A percentile compares a stretch with the other conserved stretches of the same genome.
Conservation (phyloP, 2,329 filamentous ascomycete genomes). For the Xylaria sp. region DNA sequence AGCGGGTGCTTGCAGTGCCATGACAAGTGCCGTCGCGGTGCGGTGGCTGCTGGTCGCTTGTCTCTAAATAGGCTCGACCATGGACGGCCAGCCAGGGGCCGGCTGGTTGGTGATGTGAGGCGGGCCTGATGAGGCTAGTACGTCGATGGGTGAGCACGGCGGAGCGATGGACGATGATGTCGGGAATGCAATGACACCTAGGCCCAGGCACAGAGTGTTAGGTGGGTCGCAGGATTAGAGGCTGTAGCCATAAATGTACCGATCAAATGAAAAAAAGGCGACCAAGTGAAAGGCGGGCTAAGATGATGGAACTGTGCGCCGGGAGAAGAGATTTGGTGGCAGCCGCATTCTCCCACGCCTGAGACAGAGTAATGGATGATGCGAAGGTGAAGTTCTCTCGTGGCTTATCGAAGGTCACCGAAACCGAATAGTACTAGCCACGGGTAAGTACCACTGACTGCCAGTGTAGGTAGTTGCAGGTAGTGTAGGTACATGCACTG, state of each 20-base stretch:
- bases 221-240: slow-evolving; percentile 3
- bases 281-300: slow-evolving; percentile 6
- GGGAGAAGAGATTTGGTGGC: slow-evolving; percentile 7
- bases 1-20: slow-evolving; percentile 48
- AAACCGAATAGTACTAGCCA: slow-evolving; percentile 7
- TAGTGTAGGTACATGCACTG: background rate
- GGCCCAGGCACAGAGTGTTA: background rate
- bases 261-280: background rate
- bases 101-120: slow-evolving; percentile 9
- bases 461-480: background rate
- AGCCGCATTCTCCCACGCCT: slow-evolving; percentile 17
- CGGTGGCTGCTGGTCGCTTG: background rate
- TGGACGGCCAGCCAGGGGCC: slow-evolving; percentile 31
- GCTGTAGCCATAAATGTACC: background rate
- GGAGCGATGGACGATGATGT: background rate
- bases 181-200: background rate
- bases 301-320: background rate
- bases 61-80: slow-evolving; percentile 17
- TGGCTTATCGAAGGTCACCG: slow-evolving; percentile 28
- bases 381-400: slow-evolving; percentile 8
- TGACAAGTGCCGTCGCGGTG: slow-evolving; percentile 35
- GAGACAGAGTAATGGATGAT: slow-evolving; percentile 1
- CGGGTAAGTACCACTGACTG: background rate
- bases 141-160: background rate
- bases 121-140: slow-evolving; percentile 23